phyloP scores from a whole-genome alignment of 169 alveolate genomes.

The Plasmodium sp. region DNA sequence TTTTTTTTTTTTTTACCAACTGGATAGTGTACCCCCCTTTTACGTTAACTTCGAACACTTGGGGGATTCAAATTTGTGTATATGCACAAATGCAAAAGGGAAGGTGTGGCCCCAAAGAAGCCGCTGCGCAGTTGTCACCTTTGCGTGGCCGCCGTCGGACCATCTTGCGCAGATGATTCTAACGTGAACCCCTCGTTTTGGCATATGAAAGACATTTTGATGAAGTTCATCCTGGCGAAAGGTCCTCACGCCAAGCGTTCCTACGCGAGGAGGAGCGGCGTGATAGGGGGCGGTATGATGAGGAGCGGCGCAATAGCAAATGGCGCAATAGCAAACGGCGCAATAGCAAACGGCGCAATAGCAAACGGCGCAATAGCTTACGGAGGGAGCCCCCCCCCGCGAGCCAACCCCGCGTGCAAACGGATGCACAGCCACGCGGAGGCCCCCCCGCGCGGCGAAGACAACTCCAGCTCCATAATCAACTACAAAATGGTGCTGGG shows the following conservation, averaged over 20 bases:
- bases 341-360: not conserved
- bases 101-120: not conserved
- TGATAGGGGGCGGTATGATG: not conserved
- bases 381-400: not conserved
- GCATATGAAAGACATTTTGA: not conserved
- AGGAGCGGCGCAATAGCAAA: not conserved
- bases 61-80: not conserved
- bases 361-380: not conserved
- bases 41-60: not conserved
- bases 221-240: not conserved
- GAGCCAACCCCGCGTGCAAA: not conserved
- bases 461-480: slow-evolving; percentile 19
- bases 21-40: not conserved
- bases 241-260: not conserved
- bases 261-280: not conserved
- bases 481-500: slow-evolving; percentile 73
- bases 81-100: not conserved
- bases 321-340: not conserved
- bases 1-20: slow-evolving; percentile 1
- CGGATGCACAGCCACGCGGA: not conserved
- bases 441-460: not conserved
- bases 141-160: not conserved
- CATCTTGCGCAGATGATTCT: not conserved
- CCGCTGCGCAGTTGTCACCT: not conserved
- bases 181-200: not conserved